A percentile compares a stretch with the other conserved stretches of the same genome.
Evolutionary conservation across 1,284 basidiomycete genomes (phyloP).

Genomic region (Tilletia setariae): DNA sequence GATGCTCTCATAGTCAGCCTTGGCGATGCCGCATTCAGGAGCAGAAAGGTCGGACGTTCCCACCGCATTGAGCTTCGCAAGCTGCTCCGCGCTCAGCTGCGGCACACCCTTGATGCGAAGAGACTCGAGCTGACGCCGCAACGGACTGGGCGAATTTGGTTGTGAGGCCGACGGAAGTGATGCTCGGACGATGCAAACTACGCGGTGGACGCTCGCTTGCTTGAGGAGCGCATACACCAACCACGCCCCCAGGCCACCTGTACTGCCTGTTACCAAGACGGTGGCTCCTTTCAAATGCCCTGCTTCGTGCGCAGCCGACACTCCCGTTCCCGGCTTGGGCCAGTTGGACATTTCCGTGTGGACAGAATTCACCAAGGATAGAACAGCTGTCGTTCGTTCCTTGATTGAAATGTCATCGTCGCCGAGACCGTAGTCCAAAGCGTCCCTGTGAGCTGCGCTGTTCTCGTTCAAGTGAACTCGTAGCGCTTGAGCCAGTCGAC

Average conservation of each 20-base stretch:
- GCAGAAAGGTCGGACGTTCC: constrained; percentile 8
- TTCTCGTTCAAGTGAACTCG: not conserved
- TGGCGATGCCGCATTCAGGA: not conserved
- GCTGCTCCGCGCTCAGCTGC: not conserved
- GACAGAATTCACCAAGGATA: not conserved
- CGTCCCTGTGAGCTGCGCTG: not conserved
- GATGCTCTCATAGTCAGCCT: not conserved
- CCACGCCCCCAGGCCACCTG: not conserved
- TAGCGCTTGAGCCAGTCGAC: not conserved
- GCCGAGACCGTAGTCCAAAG: not conserved
- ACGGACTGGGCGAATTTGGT: not conserved
- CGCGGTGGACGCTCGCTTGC: not conserved
- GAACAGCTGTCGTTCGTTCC: not conserved
- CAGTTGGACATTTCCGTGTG: constrained; percentile 1
- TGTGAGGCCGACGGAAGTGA: not conserved
- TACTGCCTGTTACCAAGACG: not conserved
- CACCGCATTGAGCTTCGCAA: not conserved
- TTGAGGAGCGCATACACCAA: not conserved
- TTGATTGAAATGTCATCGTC: not conserved
- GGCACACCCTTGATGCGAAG: not conserved
- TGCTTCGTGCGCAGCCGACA: not conserved
- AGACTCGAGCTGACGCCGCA: not conserved
- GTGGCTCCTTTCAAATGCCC: not conserved
- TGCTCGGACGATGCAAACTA: not conserved
- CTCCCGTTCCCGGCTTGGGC: not conserved